Evolutionary conservation across 1,139 yeast genomes (phyloP).

Genomic region (Protomyces pachydermus): DNA sequence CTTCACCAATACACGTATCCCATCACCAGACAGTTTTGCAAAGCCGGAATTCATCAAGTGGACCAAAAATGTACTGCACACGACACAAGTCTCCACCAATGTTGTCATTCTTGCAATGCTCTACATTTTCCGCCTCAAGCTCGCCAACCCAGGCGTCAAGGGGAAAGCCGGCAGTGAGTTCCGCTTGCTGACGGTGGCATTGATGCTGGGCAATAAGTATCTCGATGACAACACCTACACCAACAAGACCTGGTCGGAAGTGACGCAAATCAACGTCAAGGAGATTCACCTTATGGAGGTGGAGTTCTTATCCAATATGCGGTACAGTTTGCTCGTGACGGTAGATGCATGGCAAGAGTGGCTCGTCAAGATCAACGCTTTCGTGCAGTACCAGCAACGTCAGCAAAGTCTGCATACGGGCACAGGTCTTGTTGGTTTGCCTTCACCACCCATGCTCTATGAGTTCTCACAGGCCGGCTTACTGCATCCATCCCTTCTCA

Average conservation of each 20-base stretch:
- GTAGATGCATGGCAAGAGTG: slow-evolving; percentile 25
- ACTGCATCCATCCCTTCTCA: neutral
- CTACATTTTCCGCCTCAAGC: slow-evolving; percentile 39
- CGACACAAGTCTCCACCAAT: slow-evolving; percentile 40
- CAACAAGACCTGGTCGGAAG: slow-evolving; percentile 87
- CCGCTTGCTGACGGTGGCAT: slow-evolving; percentile 59
- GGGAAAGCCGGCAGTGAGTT: slow-evolving; percentile 46
- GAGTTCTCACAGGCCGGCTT: neutral
- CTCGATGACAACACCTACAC: slow-evolving; percentile 92
- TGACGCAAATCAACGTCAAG: slow-evolving; percentile 63
- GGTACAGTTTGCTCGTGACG: slow-evolving; percentile 36
- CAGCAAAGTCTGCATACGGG: slow-evolving; percentile 2
- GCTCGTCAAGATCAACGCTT: slow-evolving; percentile 11
- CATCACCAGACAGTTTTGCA: slow-evolving; percentile 11
- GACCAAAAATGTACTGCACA: slow-evolving; percentile 34
- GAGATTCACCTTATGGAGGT: slow-evolving; percentile 62
- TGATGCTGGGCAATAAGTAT: slow-evolving; percentile 77
- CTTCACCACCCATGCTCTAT: slow-evolving; percentile 11
- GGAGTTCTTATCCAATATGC: slow-evolving; percentile 39
- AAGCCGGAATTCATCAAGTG: slow-evolving; percentile 20
- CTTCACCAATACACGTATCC: slow-evolving; percentile 15
- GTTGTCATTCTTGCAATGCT: slow-evolving; percentile 41
- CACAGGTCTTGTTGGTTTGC: neutral
- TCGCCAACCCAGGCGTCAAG: slow-evolving; percentile 35
- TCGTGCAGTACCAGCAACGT: slow-evolving; percentile 22